Percentiles rank a stretch among this genome's conserved stretches.
Conservation (phyloP, 1,284 basidiomycete species). For the Cutaneotrichosporon cavernicola region DNA sequence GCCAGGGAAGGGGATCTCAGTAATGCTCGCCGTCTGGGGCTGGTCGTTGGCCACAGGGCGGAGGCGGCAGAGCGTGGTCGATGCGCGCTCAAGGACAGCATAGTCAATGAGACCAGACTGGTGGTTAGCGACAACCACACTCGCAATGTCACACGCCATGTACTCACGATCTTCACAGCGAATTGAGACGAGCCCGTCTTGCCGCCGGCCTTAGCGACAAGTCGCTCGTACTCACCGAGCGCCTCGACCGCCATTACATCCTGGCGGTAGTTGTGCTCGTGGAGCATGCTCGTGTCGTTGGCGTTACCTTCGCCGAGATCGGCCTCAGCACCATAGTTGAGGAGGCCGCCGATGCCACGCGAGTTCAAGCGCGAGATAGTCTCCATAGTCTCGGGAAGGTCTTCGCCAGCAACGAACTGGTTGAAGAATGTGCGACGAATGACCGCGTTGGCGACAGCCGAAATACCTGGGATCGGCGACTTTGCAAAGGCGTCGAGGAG, state of each 20-base stretch:
- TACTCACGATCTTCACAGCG: slow-evolving; percentile 71
- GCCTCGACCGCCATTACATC: slow-evolving; percentile 66
- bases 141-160: not conserved
- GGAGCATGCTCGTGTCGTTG: not conserved
- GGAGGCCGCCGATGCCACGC: not conserved
- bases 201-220: slow-evolving; percentile 35
- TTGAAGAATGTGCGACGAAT: slow-evolving; percentile 82
- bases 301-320: slow-evolving; percentile 3
- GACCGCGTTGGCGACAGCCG: slow-evolving; percentile 65
- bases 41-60: slow-evolving; percentile 32
- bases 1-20: slow-evolving; percentile 64
- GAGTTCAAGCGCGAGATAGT: not conserved
- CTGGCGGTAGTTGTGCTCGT: slow-evolving; percentile 58
- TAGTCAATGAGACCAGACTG: slow-evolving; percentile 53
- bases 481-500: slow-evolving; percentile 64
- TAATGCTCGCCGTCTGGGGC: slow-evolving; percentile 2
- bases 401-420: slow-evolving; percentile 82
- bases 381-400: slow-evolving; percentile 58
- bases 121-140: not conserved
- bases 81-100: slow-evolving; percentile 49
- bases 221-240: slow-evolving; percentile 73
- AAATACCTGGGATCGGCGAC: slow-evolving; percentile 63
- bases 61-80: slow-evolving; percentile 50
- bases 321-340: slow-evolving; percentile 13
- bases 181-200: slow-evolving; percentile 67